These are phyloP conservation scores for Quercus alba DNA, from an alignment of 306 rosid genomes.

Conservation along the genomic window DNA sequence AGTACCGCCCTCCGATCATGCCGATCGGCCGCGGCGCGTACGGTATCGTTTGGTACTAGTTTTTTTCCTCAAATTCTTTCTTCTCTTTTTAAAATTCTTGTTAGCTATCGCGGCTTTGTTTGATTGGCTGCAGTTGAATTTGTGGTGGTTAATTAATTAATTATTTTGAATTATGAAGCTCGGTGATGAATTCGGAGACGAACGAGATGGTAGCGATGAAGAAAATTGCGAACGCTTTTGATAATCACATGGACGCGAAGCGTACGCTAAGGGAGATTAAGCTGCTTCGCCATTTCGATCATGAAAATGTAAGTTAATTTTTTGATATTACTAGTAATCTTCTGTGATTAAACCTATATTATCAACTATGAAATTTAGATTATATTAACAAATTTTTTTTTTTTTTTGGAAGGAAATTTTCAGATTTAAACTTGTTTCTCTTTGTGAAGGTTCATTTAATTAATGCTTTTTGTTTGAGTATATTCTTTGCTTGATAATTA, in stretches of 20 bases:
- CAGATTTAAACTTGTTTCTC: too few relatives aligned
- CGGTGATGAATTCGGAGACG: constrained; percentile 83
- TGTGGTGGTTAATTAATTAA: constrained; percentile 9
- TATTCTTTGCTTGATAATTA: too few relatives aligned
- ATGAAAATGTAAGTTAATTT: constrained; percentile 73
- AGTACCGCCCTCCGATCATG: constrained; percentile 92
- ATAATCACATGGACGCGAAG: constrained; percentile 95
- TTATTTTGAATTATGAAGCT: constrained; percentile 46
- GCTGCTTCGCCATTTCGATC: constrained; percentile 95
- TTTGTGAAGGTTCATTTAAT: too few relatives aligned
- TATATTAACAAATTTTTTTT: too few relatives aligned
- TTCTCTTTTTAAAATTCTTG: background rate
- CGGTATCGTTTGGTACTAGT: constrained; percentile 83
- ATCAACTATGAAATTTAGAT: too few relatives aligned
- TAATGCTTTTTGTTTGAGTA: too few relatives aligned
- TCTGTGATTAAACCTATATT: too few relatives aligned
- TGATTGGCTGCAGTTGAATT: background rate
- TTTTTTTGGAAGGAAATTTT: too few relatives aligned
- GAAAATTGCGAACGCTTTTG: constrained; percentile 94
- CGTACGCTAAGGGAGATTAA: constrained; percentile 98
- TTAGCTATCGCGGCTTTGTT: background rate
- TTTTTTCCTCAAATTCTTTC: background rate
- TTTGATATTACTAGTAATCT: too few relatives aligned
- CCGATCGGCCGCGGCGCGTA: constrained; percentile 98
- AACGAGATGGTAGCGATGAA: constrained; percentile 91